These are phyloP conservation scores for Sugiyamaella floridensis DNA, from an alignment of 805 yeast genomes.

Conservation along the genomic window DNA sequence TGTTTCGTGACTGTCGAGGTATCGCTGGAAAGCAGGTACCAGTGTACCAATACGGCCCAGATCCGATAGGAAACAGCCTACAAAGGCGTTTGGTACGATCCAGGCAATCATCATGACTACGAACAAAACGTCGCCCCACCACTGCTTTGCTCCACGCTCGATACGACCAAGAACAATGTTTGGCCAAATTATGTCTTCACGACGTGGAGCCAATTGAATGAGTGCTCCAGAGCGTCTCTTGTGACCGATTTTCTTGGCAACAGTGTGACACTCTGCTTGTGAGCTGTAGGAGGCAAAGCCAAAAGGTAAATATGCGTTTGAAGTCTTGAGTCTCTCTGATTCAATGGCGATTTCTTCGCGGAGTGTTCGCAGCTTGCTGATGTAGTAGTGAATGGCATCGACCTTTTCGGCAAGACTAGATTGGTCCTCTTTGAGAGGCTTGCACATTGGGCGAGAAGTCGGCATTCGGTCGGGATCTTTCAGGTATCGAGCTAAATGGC, in stretches of 20 bases:
- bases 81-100: slow-evolving; percentile 36
- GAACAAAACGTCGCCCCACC: slow-evolving; percentile 30
- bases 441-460: slow-evolving; percentile 18
- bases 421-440: slow-evolving; percentile 16
- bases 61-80: slow-evolving; percentile 35
- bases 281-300: slow-evolving; percentile 22
- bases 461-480: slow-evolving; percentile 24
- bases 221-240: slow-evolving; percentile 12
- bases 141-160: slow-evolving; percentile 28
- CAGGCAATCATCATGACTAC: slow-evolving; percentile 27
- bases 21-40: slow-evolving; percentile 31
- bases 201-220: slow-evolving; percentile 29
- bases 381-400: slow-evolving; percentile 27
- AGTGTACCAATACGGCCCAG: slow-evolving; percentile 31
- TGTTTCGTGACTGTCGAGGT: slow-evolving; percentile 22
- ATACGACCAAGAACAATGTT: slow-evolving; percentile 26
- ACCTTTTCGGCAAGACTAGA: slow-evolving; percentile 9
- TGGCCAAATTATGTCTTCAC: slow-evolving; percentile 33
- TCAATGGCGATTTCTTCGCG: slow-evolving; percentile 21
- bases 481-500: slow-evolving; percentile 24
- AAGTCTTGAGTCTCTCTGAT: slow-evolving; percentile 4
- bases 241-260: slow-evolving; percentile 8
- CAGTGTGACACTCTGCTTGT: slow-evolving; percentile 21
- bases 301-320: slow-evolving; percentile 11
- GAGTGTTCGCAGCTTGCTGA: slow-evolving; percentile 10